Percentiles rank a stretch among this genome's conserved stretches.
These are phyloP conservation scores for Pestalotiopsis sp. DNA, from an alignment of 2,329 filamentous ascomycete genomes.

Conservation along the genomic window DNA sequence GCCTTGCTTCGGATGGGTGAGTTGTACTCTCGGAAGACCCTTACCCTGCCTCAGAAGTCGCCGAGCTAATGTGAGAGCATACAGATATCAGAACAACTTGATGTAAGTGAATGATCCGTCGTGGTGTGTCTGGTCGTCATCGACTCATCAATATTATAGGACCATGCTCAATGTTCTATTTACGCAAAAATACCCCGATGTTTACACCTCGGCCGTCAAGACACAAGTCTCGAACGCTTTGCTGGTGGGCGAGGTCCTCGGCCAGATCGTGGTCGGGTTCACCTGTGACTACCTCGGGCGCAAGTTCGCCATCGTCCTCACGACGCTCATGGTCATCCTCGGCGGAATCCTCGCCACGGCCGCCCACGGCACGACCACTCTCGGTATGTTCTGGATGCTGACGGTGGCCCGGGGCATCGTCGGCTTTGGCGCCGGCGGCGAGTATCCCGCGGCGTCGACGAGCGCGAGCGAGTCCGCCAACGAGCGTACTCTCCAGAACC, in stretches of 20 bases:
- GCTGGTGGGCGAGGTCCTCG: constrained; percentile 43
- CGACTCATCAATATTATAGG: neutral
- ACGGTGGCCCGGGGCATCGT: constrained; percentile 49
- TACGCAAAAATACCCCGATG: constrained; percentile 26
- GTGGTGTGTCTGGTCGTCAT: neutral
- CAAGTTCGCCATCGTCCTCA: constrained; percentile 46
- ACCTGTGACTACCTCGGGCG: constrained; percentile 48
- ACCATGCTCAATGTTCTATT: constrained; percentile 13
- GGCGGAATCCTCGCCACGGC: constrained; percentile 48
- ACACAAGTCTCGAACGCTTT: constrained; percentile 42
- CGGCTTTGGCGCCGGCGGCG: constrained; percentile 48
- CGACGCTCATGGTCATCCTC: constrained; percentile 47
- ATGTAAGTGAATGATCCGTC: neutral
- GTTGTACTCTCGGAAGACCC: neutral
- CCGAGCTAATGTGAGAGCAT: neutral
- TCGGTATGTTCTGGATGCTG: constrained; percentile 57
- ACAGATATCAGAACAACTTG: constrained; percentile 14
- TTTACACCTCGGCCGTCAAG: constrained; percentile 36
- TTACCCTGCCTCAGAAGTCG: neutral
- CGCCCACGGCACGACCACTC: constrained; percentile 43
- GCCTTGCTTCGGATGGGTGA: constrained; percentile 10
- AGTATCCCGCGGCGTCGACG: constrained; percentile 40
- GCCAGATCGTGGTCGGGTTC: constrained; percentile 41
- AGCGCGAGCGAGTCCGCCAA: constrained; percentile 51
- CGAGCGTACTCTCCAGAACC: constrained; percentile 40